Conservation (phyloP, 768 basidiomycete genomes). For the Sutorius australiensis region DNA sequence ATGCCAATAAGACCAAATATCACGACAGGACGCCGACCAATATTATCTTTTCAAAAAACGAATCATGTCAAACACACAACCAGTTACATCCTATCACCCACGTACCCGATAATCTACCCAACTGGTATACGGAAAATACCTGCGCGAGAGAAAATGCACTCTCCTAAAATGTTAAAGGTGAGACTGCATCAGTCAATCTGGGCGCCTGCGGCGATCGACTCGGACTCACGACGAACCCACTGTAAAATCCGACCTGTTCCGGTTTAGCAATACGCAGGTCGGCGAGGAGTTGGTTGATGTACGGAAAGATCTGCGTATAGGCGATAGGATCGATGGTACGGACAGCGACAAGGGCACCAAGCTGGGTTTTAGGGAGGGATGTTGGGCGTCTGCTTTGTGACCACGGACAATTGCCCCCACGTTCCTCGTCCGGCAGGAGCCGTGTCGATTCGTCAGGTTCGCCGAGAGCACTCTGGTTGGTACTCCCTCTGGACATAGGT, state of each 20-base stretch:
- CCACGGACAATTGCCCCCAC: neutral
- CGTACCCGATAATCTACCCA: conserved; percentile 6
- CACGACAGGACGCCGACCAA: conserved; percentile 5
- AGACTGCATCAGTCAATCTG: too few relatives aligned
- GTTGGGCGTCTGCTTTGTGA: neutral
- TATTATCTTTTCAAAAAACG: neutral
- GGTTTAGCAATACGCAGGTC: conserved; percentile 1
- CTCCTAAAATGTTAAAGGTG: neutral
- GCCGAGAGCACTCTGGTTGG: neutral
- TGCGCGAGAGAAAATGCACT: conserved; percentile 2
- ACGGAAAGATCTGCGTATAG: conserved; percentile 4
- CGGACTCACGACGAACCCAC: conserved; percentile 2
- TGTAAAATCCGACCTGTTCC: conserved; percentile 10
- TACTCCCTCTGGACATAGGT: neutral
- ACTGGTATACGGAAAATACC: conserved; percentile 6
- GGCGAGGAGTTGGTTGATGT: conserved; percentile 8
- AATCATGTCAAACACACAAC: neutral
- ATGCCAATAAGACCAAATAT: conserved; percentile 1
- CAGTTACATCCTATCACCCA: neutral
- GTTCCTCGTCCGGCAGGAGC: conserved; percentile 1
- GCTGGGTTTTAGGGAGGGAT: conserved; percentile 1
- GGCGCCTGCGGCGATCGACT: too few relatives aligned
- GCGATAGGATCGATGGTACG: conserved; percentile 1
- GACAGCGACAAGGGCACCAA: neutral
- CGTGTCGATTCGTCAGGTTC: neutral